Percentiles rank a stretch among this genome's conserved stretches.
These are phyloP conservation scores for Chrysoporthe austroafricana DNA, from an alignment of 2,329 filamentous ascomycete species.

Conservation along the genomic window DNA sequence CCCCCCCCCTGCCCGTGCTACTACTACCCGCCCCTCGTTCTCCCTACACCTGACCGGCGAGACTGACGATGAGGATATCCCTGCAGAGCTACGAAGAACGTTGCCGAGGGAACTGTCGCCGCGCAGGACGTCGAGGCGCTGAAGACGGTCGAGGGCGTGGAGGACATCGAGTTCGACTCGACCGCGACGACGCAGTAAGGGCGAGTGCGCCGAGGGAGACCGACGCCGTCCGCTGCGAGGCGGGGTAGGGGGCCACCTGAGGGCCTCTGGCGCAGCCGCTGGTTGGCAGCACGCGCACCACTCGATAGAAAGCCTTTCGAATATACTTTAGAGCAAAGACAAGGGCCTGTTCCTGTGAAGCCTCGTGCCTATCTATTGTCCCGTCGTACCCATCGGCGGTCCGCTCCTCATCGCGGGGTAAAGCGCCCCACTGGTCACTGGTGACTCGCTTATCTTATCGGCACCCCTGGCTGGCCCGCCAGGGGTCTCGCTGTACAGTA, in stretches of 20 bases:
- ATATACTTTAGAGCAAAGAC: neutral
- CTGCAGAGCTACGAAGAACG: slow-evolving; percentile 61
- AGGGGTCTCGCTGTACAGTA: neutral
- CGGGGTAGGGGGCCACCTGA: no score
- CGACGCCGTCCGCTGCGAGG: neutral
- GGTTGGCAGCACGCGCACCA: neutral
- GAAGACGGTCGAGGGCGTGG: slow-evolving; percentile 70
- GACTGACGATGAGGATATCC: neutral
- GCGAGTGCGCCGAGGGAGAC: neutral
- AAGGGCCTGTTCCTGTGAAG: neutral
- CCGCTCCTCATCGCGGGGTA: slow-evolving; percentile 24
- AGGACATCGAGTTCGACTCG: slow-evolving; percentile 74
- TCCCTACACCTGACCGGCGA: slow-evolving; percentile 23
- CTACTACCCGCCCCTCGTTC: neutral
- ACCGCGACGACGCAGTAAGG: slow-evolving; percentile 74
- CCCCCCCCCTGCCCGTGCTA: neutral
- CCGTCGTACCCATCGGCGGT: neutral
- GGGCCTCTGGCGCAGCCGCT: neutral
- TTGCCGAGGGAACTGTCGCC: slow-evolving; percentile 69
- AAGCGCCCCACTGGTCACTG: slow-evolving; percentile 1
- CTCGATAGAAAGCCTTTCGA: neutral
- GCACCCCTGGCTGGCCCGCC: neutral
- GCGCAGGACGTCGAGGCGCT: slow-evolving; percentile 51
- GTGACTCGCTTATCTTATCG: slow-evolving; percentile 24
- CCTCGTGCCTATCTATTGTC: neutral